Evolutionary conservation across 1,284 basidiomycete genomes (phyloP), one percentile per base, ranked within the genome.

Genomic region (Lignosus rhinocerotis): DNA sequence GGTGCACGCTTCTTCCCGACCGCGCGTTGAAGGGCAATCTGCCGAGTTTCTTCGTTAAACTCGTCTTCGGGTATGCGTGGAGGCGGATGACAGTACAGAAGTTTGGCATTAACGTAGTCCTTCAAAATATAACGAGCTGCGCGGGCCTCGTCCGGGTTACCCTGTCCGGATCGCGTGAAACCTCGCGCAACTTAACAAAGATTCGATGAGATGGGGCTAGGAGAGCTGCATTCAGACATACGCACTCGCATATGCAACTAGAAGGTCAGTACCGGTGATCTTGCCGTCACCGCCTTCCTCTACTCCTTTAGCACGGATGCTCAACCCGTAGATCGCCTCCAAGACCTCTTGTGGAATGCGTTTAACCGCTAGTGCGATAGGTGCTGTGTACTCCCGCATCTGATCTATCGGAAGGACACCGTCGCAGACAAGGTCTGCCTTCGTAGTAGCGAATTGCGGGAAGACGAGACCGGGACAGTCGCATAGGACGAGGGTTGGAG

Each of bases 391-490:
- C 73, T 99, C 97, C 65, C 93, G 83, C 84, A 99, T 88, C 73
- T 99, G 97, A 74, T 99, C 97, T 69, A 99, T 99, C 0, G 96
- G 97, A 53, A 99, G 76, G 2, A 99, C 95, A 62, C 97, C 97
- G 70, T 99, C 96, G 66, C 95, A 97, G 25, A 99, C 92, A 55
- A 99, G 80, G 62, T 96, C 95, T 6, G 96, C 97, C 69, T 93
- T 93, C 3, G 94, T 97, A 36, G 92, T 94, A 6, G 96, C 92
- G 73, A 99, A 99, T 69, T 99, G 97, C 6, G 97, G 97, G 73
- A 99, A 99, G 16, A 99, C 97, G 31, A 99, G 80, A 77, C 97
- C 97, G 12, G 97, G 97, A 77, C 97, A 99, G 78, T 99, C 97
- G 69, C 96, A 99, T n/a, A 99, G 84, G 12, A 93, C 82, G 50